Evolutionary conservation across 768 basidiomycete genomes (phyloP).

Genomic region (Tephrocybe sp.): DNA sequence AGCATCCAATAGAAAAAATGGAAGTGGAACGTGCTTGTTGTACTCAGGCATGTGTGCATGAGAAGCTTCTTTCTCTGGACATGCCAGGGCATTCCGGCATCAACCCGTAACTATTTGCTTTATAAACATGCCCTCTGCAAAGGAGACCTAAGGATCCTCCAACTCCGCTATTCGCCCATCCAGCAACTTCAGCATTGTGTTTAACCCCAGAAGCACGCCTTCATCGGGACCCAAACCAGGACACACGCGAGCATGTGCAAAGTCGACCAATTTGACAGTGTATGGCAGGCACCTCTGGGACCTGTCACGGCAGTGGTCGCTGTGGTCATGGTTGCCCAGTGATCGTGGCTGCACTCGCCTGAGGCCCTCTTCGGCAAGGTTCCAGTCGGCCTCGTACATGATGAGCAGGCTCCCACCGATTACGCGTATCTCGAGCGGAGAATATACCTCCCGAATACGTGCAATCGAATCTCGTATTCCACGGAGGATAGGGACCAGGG

Average conservation of each 20-base stretch:
- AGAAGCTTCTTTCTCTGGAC: no score
- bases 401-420: slow-evolving; percentile 80
- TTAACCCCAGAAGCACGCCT: slow-evolving; percentile 73
- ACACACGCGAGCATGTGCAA: slow-evolving; percentile 79
- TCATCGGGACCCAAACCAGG: slow-evolving; percentile 75
- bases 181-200: slow-evolving; percentile 61
- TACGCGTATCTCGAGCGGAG: slow-evolving; percentile 68
- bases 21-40: no score
- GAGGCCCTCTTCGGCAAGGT: slow-evolving; percentile 40
- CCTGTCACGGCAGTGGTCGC: slow-evolving; percentile 36
- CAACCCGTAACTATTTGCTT: no score
- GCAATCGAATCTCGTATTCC: slow-evolving; percentile 52
- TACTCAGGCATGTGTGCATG: no score
- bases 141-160: not conserved
- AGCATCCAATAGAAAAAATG: no score
- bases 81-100: no score
- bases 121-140: no score
- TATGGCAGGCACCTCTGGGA: slow-evolving; percentile 48
- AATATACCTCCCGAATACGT: slow-evolving; percentile 48
- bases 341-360: slow-evolving; percentile 25
- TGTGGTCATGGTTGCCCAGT: slow-evolving; percentile 24
- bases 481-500: slow-evolving; percentile 59
- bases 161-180: slow-evolving; percentile 31
- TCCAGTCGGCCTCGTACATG: slow-evolving; percentile 62
- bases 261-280: slow-evolving; percentile 84